A percentile compares a stretch with the other conserved stretches of the same genome.
Evolutionary conservation across 2,329 filamentous ascomycete genomes (phyloP).

Genomic region (Cadophora malorum): DNA sequence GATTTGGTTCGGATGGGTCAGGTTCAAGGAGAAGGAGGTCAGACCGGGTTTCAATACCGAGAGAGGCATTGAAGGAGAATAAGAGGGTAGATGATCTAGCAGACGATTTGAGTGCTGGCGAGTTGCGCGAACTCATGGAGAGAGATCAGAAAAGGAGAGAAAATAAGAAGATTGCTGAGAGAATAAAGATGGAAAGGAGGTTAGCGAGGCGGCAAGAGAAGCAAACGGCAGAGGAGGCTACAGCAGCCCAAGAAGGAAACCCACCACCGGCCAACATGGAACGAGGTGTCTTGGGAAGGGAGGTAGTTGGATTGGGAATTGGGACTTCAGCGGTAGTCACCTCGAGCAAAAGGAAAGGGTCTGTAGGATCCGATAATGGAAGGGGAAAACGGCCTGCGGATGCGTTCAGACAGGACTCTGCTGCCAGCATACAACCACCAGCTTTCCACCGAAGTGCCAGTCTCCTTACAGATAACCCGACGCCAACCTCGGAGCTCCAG

Average conservation of each 20-base stretch:
- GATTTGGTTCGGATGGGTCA: constrained; percentile 50
- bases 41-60: constrained; percentile 60
- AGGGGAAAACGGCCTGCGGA: constrained; percentile 44
- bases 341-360: constrained; percentile 60
- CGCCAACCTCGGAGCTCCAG: constrained; percentile 41
- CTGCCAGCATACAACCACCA: constrained; percentile 25
- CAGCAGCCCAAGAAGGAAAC: constrained; percentile 57
- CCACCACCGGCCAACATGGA: constrained; percentile 63
- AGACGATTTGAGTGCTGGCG: constrained; percentile 83
- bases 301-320: constrained; percentile 61
- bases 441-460: constrained; percentile 34
- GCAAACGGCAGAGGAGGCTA: constrained; percentile 63
- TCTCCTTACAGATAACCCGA: constrained; percentile 40
- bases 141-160: constrained; percentile 83
- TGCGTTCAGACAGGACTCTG: constrained; percentile 35
- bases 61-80: constrained; percentile 65
- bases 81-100: constrained; percentile 75
- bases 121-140: constrained; percentile 88
- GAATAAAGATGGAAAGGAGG: constrained; percentile 69
- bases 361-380: constrained; percentile 47
- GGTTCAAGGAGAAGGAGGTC: constrained; percentile 58
- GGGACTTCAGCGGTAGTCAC: constrained; percentile 62
- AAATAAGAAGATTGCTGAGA: constrained; percentile 71
- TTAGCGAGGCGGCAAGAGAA: constrained; percentile 72
- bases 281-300: constrained; percentile 65